These are phyloP conservation scores for Talaromyces thailandensis DNA, from an alignment of 495 filamentous ascomycete species.

Conservation along the genomic window DNA sequence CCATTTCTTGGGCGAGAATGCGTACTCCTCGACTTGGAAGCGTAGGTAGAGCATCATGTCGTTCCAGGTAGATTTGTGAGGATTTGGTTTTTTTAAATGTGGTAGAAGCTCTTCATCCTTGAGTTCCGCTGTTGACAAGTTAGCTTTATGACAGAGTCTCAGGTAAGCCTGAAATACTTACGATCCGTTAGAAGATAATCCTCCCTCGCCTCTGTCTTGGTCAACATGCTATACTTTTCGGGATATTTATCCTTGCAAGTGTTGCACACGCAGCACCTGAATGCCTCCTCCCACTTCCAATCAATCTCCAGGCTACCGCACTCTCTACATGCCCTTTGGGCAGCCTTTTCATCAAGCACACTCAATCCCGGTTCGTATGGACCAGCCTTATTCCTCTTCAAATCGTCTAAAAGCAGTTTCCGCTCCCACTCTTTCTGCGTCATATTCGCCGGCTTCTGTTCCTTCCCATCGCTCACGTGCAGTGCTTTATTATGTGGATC, in stretches of 20 bases:
- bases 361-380: slow-evolving; percentile 82
- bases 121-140: slow-evolving; percentile 56
- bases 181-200: slow-evolving; percentile 94
- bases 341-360: slow-evolving; percentile 50
- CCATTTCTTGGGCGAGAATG: slow-evolving; percentile 75
- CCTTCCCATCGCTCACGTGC: slow-evolving; percentile 41
- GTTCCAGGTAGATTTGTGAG: slow-evolving; percentile 91
- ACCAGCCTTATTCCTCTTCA: slow-evolving; percentile 66
- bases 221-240: slow-evolving; percentile 87
- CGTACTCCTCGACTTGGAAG: slow-evolving; percentile 90
- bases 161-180: slow-evolving; percentile 33
- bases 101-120: slow-evolving; percentile 79
- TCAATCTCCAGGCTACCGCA: slow-evolving; percentile 82
- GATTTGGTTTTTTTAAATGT: slow-evolving; percentile 81
- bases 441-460: slow-evolving; percentile 79
- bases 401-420: slow-evolving; percentile 56
- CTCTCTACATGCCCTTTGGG: slow-evolving; percentile 70
- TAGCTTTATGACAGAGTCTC: neutral
- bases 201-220: slow-evolving; percentile 91
- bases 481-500: slow-evolving; percentile 82
- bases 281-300: slow-evolving; percentile 83
- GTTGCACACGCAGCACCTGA: slow-evolving; percentile 61
- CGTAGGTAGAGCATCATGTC: slow-evolving; percentile 97
- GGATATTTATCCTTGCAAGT: slow-evolving; percentile 79
- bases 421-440: slow-evolving; percentile 88